phyloP scores from a whole-genome alignment of 139 green algal genomes.

The Picochlorum sp. region DNA sequence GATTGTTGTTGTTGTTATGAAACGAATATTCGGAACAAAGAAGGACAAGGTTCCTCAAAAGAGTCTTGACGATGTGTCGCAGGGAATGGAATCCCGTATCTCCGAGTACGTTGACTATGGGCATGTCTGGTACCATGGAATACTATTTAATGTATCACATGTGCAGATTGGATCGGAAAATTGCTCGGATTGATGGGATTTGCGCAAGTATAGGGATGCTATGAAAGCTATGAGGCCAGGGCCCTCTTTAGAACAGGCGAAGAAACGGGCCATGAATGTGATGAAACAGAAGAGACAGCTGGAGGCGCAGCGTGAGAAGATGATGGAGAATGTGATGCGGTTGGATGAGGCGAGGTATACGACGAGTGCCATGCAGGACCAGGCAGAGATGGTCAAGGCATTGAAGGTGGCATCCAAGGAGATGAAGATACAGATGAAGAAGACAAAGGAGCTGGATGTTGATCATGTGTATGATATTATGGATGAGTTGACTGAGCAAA shows the following conservation, averaged over 20 bases:
- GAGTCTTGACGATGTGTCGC: slow-evolving; percentile 68
- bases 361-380: slow-evolving; percentile 31
- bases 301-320: slow-evolving; percentile 86
- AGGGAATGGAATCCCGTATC: slow-evolving; percentile 34
- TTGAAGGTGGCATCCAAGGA: slow-evolving; percentile 77
- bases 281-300: slow-evolving; percentile 95
- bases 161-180: slow-evolving; percentile 86
- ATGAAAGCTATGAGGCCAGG: slow-evolving; percentile 78
- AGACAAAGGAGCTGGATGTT: slow-evolving; percentile 87
- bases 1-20: slow-evolving; percentile 46
- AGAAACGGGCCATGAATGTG: slow-evolving; percentile 76
- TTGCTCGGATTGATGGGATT: slow-evolving; percentile 86
- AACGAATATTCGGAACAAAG: slow-evolving; percentile 79
- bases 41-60: slow-evolving; percentile 64
- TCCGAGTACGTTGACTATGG: slow-evolving; percentile 40
- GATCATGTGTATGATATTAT: slow-evolving; percentile 91
- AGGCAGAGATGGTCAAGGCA: slow-evolving; percentile 38
- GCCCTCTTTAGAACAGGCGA: slow-evolving; percentile 82
- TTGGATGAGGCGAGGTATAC: slow-evolving; percentile 79
- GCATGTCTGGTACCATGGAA: background rate
- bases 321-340: slow-evolving; percentile 94
- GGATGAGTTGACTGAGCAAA: slow-evolving; percentile 90
- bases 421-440: slow-evolving; percentile 75
- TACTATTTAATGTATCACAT: background rate
- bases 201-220: slow-evolving; percentile 76